phyloP scores from a whole-genome alignment of 139 green algal genomes.

The Raphidocelis subcapitata region DNA sequence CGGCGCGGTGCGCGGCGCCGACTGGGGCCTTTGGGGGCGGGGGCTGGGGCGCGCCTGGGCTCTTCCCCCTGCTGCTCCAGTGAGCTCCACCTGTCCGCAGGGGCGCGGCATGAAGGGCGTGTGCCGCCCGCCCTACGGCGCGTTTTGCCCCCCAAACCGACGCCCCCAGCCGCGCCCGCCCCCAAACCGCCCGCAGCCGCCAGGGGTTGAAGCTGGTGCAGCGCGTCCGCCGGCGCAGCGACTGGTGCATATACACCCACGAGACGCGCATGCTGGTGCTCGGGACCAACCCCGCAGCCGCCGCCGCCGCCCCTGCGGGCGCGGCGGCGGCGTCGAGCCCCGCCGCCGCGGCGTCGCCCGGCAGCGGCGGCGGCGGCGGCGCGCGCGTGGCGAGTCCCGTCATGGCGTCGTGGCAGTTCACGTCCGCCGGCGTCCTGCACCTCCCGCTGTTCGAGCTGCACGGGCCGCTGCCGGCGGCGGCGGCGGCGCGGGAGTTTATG shows the following conservation, averaged over 20 bases:
- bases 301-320: neutral
- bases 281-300: slow-evolving; percentile 18
- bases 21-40: no score
- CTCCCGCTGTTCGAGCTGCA: slow-evolving; percentile 64
- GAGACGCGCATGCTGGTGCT: slow-evolving; percentile 62
- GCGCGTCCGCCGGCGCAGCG: slow-evolving; percentile 12
- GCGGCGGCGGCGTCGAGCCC: neutral
- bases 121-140: no score
- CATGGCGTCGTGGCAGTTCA: slow-evolving; percentile 52
- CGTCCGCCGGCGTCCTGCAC: slow-evolving; percentile 33
- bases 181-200: neutral
- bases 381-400: neutral
- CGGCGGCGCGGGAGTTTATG: slow-evolving; percentile 24
- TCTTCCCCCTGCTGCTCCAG: no score
- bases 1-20: slow-evolving; percentile 4
- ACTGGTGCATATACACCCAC: slow-evolving; percentile 44
- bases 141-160: no score
- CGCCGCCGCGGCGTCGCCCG: no score
- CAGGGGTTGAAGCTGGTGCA: slow-evolving; percentile 9
- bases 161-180: neutral
- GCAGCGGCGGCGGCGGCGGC: no score
- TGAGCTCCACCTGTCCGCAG: no score
- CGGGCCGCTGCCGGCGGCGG: slow-evolving; percentile 15
- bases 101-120: no score
- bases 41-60: no score